These are phyloP conservation scores for Pseudopithomyces chartarum DNA, from an alignment of 2,329 filamentous ascomycete species.

Conservation along the genomic window DNA sequence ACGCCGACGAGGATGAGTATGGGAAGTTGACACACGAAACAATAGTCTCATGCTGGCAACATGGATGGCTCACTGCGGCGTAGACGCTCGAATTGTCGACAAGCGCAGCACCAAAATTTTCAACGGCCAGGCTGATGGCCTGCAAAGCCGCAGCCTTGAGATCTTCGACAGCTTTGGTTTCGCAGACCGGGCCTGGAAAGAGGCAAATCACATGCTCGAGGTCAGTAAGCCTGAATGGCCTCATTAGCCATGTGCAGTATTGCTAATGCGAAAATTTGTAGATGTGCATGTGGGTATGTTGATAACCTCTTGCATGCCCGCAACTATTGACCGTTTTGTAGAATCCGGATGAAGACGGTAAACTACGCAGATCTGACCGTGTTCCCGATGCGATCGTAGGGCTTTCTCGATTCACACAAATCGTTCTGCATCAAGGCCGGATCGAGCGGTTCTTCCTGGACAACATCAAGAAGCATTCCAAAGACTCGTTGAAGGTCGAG, in stretches of 20 bases:
- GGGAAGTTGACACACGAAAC: neutral
- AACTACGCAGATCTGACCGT: conserved; percentile 62
- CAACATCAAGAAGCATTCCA: conserved; percentile 60
- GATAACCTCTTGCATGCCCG: neutral
- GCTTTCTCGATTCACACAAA: conserved; percentile 67
- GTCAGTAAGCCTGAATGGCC: conserved; percentile 43
- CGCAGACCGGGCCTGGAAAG: conserved; percentile 66
- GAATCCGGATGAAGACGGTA: conserved; percentile 66
- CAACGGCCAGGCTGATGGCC: conserved; percentile 48
- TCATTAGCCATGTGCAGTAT: neutral
- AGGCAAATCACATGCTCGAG: conserved; percentile 72
- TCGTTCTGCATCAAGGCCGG: conserved; percentile 72
- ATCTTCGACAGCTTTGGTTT: conserved; percentile 68
- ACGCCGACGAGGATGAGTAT: neutral
- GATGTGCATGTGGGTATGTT: conserved; percentile 47
- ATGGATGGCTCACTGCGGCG: conserved; percentile 48
- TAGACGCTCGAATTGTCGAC: conserved; percentile 49
- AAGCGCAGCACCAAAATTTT: conserved; percentile 49
- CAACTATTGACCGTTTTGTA: conserved; percentile 19
- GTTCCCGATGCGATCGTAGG: conserved; percentile 67
- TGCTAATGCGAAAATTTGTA: conserved; percentile 14
- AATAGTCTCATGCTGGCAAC: conserved; percentile 46
- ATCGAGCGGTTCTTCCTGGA: conserved; percentile 72
- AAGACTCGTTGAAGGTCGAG: conserved; percentile 59
- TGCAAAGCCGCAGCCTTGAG: conserved; percentile 50